phyloP scores from a whole-genome alignment of 768 basidiomycete genomes.

The button mushroom (Agaricus bisporus) region DNA sequence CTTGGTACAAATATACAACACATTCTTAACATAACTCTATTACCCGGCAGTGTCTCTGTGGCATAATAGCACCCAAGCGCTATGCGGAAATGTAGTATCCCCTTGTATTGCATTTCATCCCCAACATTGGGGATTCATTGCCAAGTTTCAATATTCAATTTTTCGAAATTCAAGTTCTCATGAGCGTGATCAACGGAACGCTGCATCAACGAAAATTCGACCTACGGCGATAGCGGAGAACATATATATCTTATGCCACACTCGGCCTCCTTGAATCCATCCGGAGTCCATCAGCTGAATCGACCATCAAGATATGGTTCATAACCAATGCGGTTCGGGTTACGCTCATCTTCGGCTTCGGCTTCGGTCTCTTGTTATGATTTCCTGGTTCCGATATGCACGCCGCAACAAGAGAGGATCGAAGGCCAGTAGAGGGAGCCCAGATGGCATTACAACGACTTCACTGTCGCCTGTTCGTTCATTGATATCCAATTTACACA shows the following conservation, averaged over 20 bases:
- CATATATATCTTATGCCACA: slow-evolving; percentile 50
- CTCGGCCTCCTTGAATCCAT: slow-evolving; percentile 58
- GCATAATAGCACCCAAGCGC: slow-evolving; percentile 57
- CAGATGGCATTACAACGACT: too few species aligned
- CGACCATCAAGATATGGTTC: slow-evolving; percentile 41
- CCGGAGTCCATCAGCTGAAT: slow-evolving; percentile 44
- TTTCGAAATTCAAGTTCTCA: too few species aligned
- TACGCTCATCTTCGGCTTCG: slow-evolving; percentile 42
- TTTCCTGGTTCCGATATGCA: too few species aligned
- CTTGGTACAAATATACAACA: slow-evolving; percentile 37
- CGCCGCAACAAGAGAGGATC: too few species aligned
- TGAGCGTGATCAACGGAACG: slow-evolving; percentile 59
- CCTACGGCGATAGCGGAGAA: slow-evolving; percentile 45
- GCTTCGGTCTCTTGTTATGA: too few species aligned
- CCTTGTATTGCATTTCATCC: slow-evolving; percentile 48
- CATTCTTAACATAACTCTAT: slow-evolving; percentile 48
- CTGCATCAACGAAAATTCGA: slow-evolving; percentile 50
- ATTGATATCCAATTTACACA: too few species aligned
- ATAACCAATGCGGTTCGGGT: slow-evolving; percentile 55
- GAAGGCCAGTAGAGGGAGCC: too few species aligned
- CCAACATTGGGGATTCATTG: slow-evolving; percentile 36
- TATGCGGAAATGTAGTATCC: slow-evolving; percentile 50
- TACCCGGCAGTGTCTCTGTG: slow-evolving; percentile 53
- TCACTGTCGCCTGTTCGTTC: too few species aligned
- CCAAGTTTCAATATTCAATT: slow-evolving; percentile 39